Conservation (phyloP, 2,329 filamentous ascomycete species). For the Bipolaris victoriae region DNA sequence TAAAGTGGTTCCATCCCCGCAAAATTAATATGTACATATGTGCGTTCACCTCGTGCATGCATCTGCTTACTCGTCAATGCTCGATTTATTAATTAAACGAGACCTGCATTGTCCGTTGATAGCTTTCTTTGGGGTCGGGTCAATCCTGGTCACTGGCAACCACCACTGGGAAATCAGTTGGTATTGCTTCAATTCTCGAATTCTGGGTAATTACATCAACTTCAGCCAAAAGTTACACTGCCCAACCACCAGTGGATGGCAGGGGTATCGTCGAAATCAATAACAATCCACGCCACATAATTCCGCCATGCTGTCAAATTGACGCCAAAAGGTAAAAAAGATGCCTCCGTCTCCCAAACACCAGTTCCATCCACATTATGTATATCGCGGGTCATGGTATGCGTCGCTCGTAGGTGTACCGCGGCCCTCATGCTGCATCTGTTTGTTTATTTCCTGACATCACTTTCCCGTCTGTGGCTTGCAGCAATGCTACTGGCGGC, state of each 20-base stretch:
- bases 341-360: neutral
- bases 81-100: too few relatives aligned
- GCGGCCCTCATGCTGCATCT: neutral
- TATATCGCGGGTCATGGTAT: neutral
- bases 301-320: slow-evolving; percentile 1
- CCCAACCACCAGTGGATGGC: slow-evolving; percentile 18
- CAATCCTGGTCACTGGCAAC: neutral
- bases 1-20: slow-evolving; percentile 17
- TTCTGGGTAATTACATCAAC: slow-evolving; percentile 1
- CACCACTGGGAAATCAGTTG: neutral
- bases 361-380: slow-evolving; percentile 4
- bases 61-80: neutral
- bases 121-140: neutral
- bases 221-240: slow-evolving; percentile 9
- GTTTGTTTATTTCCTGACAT: slow-evolving; percentile 6
- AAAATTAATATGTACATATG: neutral
- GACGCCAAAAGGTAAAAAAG: slow-evolving; percentile 5
- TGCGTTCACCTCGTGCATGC: slow-evolving; percentile 4
- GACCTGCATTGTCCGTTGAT: neutral
- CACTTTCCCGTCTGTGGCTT: slow-evolving; percentile 16
- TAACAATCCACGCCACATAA: slow-evolving; percentile 2
- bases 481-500: slow-evolving; percentile 17
- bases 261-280: slow-evolving; percentile 16
- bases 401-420: neutral
- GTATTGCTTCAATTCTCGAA: neutral